Evolutionary conservation across 495 filamentous ascomycete species (phyloP).

Genomic region (Podospora anserina): DNA sequence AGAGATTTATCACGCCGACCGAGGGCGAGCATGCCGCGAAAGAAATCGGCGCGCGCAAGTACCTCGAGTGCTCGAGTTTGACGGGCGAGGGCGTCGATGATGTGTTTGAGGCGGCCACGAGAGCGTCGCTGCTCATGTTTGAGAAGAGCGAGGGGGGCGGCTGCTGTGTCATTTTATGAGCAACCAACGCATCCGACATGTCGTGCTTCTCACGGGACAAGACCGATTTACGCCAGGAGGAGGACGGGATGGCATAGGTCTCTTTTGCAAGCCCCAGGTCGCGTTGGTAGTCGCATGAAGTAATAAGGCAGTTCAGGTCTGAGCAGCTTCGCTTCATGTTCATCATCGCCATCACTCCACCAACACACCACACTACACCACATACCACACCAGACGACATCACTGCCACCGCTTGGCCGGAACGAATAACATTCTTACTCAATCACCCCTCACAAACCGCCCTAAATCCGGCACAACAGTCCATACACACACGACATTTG

Average conservation of each 20-base stretch:
- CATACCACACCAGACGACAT: background rate
- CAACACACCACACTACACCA: background rate
- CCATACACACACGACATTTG: background rate
- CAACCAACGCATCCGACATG: background rate
- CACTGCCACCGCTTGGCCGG: background rate
- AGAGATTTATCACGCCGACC: constrained; percentile 75
- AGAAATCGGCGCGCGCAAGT: constrained; percentile 88
- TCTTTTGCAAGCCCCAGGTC: background rate
- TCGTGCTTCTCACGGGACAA: background rate
- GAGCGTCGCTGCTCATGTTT: constrained; percentile 88
- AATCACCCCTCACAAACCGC: background rate
- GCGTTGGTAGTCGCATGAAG: background rate
- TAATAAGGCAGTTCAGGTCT: background rate
- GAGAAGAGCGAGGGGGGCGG: constrained; percentile 79
- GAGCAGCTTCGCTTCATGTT: background rate
- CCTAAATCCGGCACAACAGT: background rate
- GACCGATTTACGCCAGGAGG: background rate
- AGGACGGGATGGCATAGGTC: background rate
- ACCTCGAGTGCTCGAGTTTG: constrained; percentile 93
- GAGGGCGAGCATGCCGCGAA: constrained; percentile 78
- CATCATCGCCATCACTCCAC: background rate
- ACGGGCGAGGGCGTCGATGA: constrained; percentile 99
- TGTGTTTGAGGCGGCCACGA: constrained; percentile 95
- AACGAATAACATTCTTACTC: background rate
- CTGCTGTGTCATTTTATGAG: constrained; percentile 92